Conservation (phyloP, 2,329 filamentous ascomycete genomes). For the Polychaeton citri region DNA sequence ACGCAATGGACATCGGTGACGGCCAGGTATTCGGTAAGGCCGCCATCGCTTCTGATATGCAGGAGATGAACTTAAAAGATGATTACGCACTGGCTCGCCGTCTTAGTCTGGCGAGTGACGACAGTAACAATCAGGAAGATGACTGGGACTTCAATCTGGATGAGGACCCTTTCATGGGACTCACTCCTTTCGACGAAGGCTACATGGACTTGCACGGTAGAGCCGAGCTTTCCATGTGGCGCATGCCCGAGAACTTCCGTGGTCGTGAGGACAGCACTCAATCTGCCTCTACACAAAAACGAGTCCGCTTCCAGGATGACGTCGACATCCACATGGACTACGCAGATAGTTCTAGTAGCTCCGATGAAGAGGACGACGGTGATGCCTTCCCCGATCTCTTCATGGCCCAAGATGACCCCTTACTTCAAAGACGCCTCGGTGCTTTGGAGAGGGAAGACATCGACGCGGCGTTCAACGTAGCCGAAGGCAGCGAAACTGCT, state of each 20-base stretch:
- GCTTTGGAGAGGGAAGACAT: constrained; percentile 10
- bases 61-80: constrained; percentile 10
- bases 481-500: constrained; percentile 16
- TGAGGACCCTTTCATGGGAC: constrained; percentile 18
- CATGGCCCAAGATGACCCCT: constrained; percentile 13
- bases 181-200: constrained; percentile 9
- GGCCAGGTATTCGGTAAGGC: background rate
- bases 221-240: constrained; percentile 18
- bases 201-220: constrained; percentile 16
- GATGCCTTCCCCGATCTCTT: constrained; percentile 24
- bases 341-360: constrained; percentile 14
- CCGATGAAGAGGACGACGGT: constrained; percentile 16
- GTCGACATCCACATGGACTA: constrained; percentile 2
- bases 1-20: background rate
- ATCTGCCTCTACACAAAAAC: constrained; percentile 15
- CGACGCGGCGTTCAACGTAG: constrained; percentile 8
- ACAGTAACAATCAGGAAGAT: constrained; percentile 5
- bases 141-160: constrained; percentile 7
- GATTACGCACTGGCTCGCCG: constrained; percentile 10
- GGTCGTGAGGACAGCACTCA: constrained; percentile 11
- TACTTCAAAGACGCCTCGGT: constrained; percentile 7
- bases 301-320: constrained; percentile 22
- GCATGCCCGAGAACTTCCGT: constrained; percentile 7
- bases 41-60: constrained; percentile 5
- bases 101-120: constrained; percentile 12